Evolutionary conservation across 192 early-diverging fungal species (phyloP).

Genomic region (Pilobolus umbonatus): DNA sequence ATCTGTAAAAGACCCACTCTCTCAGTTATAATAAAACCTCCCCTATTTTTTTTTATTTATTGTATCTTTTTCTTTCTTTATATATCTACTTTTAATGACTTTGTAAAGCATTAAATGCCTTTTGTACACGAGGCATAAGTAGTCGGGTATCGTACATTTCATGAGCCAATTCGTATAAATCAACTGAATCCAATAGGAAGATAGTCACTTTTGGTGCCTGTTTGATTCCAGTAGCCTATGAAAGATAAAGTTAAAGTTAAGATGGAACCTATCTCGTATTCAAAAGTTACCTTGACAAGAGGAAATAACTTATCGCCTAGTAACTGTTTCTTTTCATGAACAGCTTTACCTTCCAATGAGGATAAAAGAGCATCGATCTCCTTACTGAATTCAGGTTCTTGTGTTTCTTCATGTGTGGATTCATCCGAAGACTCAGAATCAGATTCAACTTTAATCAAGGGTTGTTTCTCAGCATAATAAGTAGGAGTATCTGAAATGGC

Average conservation of each 20-base stretch:
- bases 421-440: no score
- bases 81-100: not conserved
- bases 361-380: conserved; percentile 17
- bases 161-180: conserved; percentile 31
- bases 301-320: conserved; percentile 39
- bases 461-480: no score
- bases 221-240: conserved; percentile 16
- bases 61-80: not conserved
- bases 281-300: conserved; percentile 28
- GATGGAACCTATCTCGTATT: not conserved
- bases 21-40: not conserved
- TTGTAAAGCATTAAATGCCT: conserved; percentile 17
- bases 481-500: not conserved
- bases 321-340: conserved; percentile 37
- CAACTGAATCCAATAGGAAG: conserved; percentile 30
- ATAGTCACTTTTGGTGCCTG: conserved; percentile 35
- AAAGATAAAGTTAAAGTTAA: not conserved
- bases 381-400: conserved; percentile 18
- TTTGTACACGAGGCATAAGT: conserved; percentile 4
- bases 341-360: conserved; percentile 25
- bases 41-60: not conserved
- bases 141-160: conserved; percentile 28
- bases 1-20: not conserved
- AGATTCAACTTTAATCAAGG: no score
- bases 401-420: no score